These are phyloP conservation scores for Melastoma candidum DNA, from an alignment of 441 rosid species.

Conservation along the genomic window DNA sequence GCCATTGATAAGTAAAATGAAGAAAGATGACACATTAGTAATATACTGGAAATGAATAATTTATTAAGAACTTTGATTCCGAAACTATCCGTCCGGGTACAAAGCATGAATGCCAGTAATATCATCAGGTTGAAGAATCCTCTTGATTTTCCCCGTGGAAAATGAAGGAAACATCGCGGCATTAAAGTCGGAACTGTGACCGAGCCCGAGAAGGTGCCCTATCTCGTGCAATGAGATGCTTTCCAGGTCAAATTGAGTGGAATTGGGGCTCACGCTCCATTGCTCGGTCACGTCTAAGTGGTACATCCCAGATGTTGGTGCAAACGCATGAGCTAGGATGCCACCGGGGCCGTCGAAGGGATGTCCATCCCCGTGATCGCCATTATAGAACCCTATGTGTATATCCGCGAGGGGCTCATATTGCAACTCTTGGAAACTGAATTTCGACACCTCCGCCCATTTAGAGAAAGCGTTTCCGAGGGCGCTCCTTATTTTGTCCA, in stretches of 20 bases:
- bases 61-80: too few relatives aligned
- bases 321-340: slow-evolving; percentile 11
- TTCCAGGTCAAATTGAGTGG: slow-evolving; percentile 8
- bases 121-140: slow-evolving; percentile 14
- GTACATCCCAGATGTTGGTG: slow-evolving; percentile 9
- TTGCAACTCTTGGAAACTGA: slow-evolving; percentile 9
- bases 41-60: too few relatives aligned
- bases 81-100: slow-evolving; percentile 2
- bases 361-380: slow-evolving; percentile 11
- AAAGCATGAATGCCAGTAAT: slow-evolving; percentile 14
- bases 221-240: slow-evolving; percentile 21
- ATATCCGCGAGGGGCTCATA: slow-evolving; percentile 4
- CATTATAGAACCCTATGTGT: slow-evolving; percentile 8
- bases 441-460: slow-evolving; percentile 17
- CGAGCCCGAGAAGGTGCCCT: slow-evolving; percentile 22
- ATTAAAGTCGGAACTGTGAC: slow-evolving; percentile 3
- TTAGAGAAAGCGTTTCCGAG: slow-evolving; percentile 19
- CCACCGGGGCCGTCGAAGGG: slow-evolving; percentile 12
- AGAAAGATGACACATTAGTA: too few relatives aligned
- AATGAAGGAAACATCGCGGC: slow-evolving; percentile 11
- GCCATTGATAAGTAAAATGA: too few relatives aligned
- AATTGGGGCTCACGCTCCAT: slow-evolving; percentile 4
- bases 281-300: slow-evolving; percentile 15
- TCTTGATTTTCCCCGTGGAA: background rate
- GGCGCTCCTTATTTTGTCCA: background rate